Percentiles rank a stretch among this genome's conserved stretches.
Evolutionary conservation across 495 filamentous ascomycete genomes (phyloP).

Genomic region (Friedmanniomyces simplex): DNA sequence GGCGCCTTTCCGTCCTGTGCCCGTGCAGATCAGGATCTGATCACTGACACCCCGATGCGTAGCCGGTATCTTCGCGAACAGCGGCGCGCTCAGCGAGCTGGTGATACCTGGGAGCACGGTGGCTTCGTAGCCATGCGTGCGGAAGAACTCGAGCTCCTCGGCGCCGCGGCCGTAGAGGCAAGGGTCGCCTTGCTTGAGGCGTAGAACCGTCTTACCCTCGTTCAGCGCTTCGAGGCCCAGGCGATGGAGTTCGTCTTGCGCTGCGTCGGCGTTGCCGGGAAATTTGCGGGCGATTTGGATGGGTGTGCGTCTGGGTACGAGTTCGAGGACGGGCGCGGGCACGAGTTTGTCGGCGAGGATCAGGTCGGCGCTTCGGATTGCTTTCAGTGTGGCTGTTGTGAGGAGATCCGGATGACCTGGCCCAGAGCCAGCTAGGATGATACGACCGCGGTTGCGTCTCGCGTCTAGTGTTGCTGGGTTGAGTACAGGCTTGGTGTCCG

Average conservation of each 20-base stretch:
- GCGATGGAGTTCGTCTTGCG: slow-evolving; percentile 81
- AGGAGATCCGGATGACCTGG: slow-evolving; percentile 88
- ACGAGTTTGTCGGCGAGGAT: slow-evolving; percentile 96
- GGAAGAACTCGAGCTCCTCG: slow-evolving; percentile 86
- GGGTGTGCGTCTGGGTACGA: slow-evolving; percentile 80
- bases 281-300: slow-evolving; percentile 95
- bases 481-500: slow-evolving; percentile 19
- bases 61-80: slow-evolving; percentile 78
- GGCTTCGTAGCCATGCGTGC: slow-evolving; percentile 53
- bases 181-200: slow-evolving; percentile 92
- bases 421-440: slow-evolving; percentile 86
- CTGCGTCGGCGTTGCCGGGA: slow-evolving; percentile 88
- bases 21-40: slow-evolving; percentile 87
- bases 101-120: slow-evolving; percentile 84
- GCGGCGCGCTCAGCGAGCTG: slow-evolving; percentile 69
- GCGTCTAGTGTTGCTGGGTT: slow-evolving; percentile 13
- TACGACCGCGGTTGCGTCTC: slow-evolving; percentile 41
- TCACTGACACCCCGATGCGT: slow-evolving; percentile 87
- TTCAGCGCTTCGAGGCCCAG: slow-evolving; percentile 62
- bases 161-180: slow-evolving; percentile 92
- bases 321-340: slow-evolving; percentile 70
- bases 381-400: slow-evolving; percentile 78
- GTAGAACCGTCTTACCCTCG: slow-evolving; percentile 66
- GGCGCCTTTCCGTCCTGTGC: slow-evolving; percentile 86
- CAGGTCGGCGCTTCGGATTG: slow-evolving; percentile 72